Base-by-base conservation (phyloP, 2,329 filamentous ascomycete genomes). In the Fusarium sp. region DNA sequence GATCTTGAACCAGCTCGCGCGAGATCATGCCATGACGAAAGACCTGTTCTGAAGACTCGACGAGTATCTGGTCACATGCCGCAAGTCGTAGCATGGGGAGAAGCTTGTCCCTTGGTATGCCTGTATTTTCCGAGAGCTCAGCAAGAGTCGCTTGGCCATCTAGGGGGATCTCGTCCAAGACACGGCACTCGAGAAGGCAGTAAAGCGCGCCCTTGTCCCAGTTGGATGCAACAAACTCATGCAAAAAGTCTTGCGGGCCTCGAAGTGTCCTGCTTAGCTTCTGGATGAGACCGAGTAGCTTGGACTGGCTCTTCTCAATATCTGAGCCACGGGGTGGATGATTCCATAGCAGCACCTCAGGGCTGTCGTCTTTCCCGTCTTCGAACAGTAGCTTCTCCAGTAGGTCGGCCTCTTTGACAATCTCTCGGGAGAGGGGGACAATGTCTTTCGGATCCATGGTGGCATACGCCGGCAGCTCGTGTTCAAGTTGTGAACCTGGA, bases 181-280 rank as follows among this genome's bases (percentile, higher is more conserved):
- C 60, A 20, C 62, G 56, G 10, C 69, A 66, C 18, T 76, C 68
- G 6, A 76, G 67, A 5, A 76, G 66, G 35, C 64, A 62, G 41
- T 75, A 75, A 20, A 76, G 9, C 6, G 71, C 72, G 3, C 72
- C 72, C 37, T 68, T 69, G 43, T 76, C 74, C 74, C 74, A 76
- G 41, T 76, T 76, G 29, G 68, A 83, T 18, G 86, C 88, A 75
- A 88, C 77, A 75, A 82, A 58, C 79, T 89, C n/a, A 78, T 80
- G 37, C 76, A 83, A 20, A 78, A 83, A 70, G 29, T 74, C 65
- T 6, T 57, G 48, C 10, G 71, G 67, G 8, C 66, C 64, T 22
- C 45, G 35, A 1, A 76, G 29, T 11, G 50, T 41, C 22, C 67
- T 60, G 20, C 62, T 41, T 2, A 76, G 67, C 5, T 41, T 61